A percentile compares a stretch with the other conserved stretches of the same genome.
phyloP scores from a whole-genome alignment of 2,329 filamentous ascomycete genomes.

The Venturia asperata region DNA sequence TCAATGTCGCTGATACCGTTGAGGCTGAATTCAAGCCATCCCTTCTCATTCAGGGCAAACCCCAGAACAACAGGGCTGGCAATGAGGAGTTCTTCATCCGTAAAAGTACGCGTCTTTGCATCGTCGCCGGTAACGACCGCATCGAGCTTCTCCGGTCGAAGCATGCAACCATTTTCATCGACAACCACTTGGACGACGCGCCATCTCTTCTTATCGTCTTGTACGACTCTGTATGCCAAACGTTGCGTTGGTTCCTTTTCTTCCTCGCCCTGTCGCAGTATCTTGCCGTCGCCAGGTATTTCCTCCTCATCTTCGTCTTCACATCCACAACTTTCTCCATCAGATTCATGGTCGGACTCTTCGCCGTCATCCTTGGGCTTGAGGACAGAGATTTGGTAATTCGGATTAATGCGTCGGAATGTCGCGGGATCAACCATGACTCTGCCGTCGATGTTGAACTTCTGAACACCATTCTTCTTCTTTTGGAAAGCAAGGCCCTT shows the following conservation, averaged over 20 bases:
- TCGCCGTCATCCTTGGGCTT: slow-evolving; percentile 58
- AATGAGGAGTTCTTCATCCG: slow-evolving; percentile 75
- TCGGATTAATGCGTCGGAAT: slow-evolving; percentile 77
- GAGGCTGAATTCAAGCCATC: slow-evolving; percentile 83
- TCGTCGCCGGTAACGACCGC: slow-evolving; percentile 21
- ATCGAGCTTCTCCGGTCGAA: slow-evolving; percentile 45
- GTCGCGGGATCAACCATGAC: slow-evolving; percentile 82
- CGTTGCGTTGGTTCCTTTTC: slow-evolving; percentile 23
- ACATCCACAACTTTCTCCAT: slow-evolving; percentile 31
- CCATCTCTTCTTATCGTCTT: slow-evolving; percentile 44
- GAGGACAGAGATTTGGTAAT: slow-evolving; percentile 70
- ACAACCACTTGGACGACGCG: slow-evolving; percentile 49
- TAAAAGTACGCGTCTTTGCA: slow-evolving; percentile 50
- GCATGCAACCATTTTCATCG: slow-evolving; percentile 48
- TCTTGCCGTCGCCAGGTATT: slow-evolving; percentile 41
- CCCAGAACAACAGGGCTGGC: slow-evolving; percentile 79
- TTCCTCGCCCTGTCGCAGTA: slow-evolving; percentile 30
- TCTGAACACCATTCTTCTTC: slow-evolving; percentile 65
- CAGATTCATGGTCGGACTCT: slow-evolving; percentile 40
- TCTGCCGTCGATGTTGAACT: slow-evolving; percentile 78
- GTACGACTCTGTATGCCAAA: slow-evolving; percentile 35
- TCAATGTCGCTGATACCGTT: slow-evolving; percentile 71
- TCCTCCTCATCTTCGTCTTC: slow-evolving; percentile 47
- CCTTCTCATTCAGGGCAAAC: slow-evolving; percentile 80
- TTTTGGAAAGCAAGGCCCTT: slow-evolving; percentile 82